Conservation (phyloP, 768 basidiomycete species). For the Vararia minispora region DNA sequence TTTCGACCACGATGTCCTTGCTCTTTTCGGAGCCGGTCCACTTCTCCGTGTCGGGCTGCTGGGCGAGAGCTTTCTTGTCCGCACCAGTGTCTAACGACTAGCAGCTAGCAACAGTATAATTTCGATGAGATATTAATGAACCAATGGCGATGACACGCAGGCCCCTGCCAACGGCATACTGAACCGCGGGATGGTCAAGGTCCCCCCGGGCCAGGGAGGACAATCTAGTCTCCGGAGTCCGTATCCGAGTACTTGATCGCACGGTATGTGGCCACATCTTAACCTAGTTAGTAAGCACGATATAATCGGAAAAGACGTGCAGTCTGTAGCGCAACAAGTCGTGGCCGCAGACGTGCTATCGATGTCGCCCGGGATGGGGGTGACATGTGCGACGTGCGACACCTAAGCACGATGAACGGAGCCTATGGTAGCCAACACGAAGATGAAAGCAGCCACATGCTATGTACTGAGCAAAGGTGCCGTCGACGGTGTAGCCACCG, state of each 20-base stretch:
- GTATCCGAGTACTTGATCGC: slow-evolving; percentile 66
- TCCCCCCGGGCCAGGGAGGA: slow-evolving; percentile 74
- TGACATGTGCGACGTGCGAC: slow-evolving; percentile 64
- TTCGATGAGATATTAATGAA: slow-evolving; percentile 10
- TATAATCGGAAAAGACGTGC: neutral
- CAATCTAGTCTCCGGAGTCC: slow-evolving; percentile 62
- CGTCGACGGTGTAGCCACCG: slow-evolving; percentile 67
- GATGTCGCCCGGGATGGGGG: slow-evolving; percentile 64
- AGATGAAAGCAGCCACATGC: slow-evolving; percentile 15
- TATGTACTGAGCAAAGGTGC: slow-evolving; percentile 65
- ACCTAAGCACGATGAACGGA: slow-evolving; percentile 27
- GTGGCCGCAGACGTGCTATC: slow-evolving; percentile 60
- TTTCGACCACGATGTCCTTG: slow-evolving; percentile 53
- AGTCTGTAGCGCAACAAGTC: slow-evolving; percentile 58
- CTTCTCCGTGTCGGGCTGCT: slow-evolving; percentile 56
- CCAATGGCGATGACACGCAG: slow-evolving; percentile 72
- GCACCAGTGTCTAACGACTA: slow-evolving; percentile 48
- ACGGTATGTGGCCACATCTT: slow-evolving; percentile 81
- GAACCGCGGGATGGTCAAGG: slow-evolving; percentile 74
- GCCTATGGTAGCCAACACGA: neutral
- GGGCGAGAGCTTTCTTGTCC: slow-evolving; percentile 54
- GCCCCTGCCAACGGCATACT: slow-evolving; percentile 72
- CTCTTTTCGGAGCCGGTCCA: slow-evolving; percentile 71
- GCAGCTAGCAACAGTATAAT: neutral
- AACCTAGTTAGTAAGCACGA: neutral